A percentile compares a stretch with the other conserved stretches of the same genome.
Conservation (phyloP, 805 yeast species). For the Komagataella phaffii region DNA sequence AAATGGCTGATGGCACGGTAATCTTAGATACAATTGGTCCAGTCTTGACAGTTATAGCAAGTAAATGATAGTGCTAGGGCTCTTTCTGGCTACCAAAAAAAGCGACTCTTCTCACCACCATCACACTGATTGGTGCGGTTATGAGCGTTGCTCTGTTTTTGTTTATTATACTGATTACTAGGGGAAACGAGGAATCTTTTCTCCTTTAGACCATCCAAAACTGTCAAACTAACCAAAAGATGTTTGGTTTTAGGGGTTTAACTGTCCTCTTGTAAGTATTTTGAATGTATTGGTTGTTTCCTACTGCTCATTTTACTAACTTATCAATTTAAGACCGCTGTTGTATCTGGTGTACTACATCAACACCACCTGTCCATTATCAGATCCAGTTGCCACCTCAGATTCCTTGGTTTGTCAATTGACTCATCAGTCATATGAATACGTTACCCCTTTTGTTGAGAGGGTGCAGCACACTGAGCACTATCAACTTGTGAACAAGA, state of each 20-base stretch:
- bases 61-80: slow-evolving; percentile 1
- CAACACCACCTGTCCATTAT: neutral
- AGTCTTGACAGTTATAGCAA: neutral
- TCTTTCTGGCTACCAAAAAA: neutral
- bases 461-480: neutral
- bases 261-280: neutral
- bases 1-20: neutral
- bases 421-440: neutral
- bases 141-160: neutral
- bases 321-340: neutral
- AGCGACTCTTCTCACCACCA: neutral
- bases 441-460: neutral
- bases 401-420: neutral
- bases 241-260: neutral
- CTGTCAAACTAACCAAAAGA: neutral
- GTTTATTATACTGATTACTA: neutral
- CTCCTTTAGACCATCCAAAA: neutral
- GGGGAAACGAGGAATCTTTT: neutral
- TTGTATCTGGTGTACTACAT: neutral
- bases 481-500: neutral
- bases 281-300: too few species aligned
- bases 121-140: neutral
- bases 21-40: neutral
- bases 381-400: neutral
- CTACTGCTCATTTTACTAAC: neutral